These are phyloP conservation scores for Euphorbia pulcherrima DNA, from an alignment of 345 rosid genomes.

Conservation along the genomic window DNA sequence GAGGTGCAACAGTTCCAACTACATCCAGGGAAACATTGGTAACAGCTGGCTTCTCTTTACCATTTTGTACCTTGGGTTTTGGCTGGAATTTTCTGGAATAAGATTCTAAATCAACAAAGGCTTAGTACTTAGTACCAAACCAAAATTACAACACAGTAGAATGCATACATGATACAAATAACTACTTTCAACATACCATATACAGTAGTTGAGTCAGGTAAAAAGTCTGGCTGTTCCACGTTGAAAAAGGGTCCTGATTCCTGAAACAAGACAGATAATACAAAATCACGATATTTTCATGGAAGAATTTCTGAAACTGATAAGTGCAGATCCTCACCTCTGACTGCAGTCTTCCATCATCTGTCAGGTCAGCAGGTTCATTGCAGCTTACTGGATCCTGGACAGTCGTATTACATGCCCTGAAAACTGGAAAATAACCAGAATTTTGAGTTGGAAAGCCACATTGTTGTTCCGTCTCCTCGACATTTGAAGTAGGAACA, in stretches of 20 bases:
- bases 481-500: constrained; percentile 5
- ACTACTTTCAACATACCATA: constrained; percentile 29
- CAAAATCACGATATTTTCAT: constrained; percentile 17
- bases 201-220: constrained; percentile 28
- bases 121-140: constrained; percentile 1
- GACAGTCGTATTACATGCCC: constrained; percentile 6
- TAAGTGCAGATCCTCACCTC: constrained; percentile 29
- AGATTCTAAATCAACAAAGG: constrained; percentile 26
- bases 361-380: constrained; percentile 17
- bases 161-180: background rate
- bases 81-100: constrained; percentile 42
- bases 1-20: constrained; percentile 25
- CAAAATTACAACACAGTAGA: background rate
- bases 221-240: constrained; percentile 38
- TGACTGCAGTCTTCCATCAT: constrained; percentile 20
- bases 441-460: constrained; percentile 7
- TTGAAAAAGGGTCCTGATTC: constrained; percentile 34
- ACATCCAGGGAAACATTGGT: constrained; percentile 17
- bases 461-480: background rate
- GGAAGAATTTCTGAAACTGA: constrained; percentile 9
- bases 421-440: constrained; percentile 10
- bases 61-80: constrained; percentile 34
- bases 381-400: constrained; percentile 15
- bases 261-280: constrained; percentile 23
- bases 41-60: constrained; percentile 20